Evolutionary conservation across 2,329 filamentous ascomycete species (phyloP).

Genomic region (Elsinoe ampelina): DNA sequence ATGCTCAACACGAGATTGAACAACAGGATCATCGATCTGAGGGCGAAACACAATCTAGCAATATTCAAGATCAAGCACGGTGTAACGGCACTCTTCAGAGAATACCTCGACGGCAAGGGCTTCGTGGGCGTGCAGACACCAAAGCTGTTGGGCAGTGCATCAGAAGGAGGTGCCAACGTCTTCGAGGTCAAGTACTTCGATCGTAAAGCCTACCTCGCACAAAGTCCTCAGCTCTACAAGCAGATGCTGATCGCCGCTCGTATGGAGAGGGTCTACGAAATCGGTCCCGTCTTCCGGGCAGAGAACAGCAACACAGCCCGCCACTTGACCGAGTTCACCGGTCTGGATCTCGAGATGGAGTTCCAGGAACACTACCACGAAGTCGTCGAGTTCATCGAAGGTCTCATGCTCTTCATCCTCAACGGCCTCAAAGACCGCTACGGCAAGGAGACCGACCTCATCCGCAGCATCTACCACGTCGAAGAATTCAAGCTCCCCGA

Average conservation of each 20-base stretch:
- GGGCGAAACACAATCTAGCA: conserved; percentile 82
- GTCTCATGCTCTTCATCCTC: conserved; percentile 70
- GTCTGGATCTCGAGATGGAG: conserved; percentile 84
- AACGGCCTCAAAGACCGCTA: conserved; percentile 59
- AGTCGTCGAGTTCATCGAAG: conserved; percentile 62
- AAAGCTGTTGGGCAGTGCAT: conserved; percentile 79
- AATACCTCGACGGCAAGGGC: conserved; percentile 65
- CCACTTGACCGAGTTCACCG: conserved; percentile 82
- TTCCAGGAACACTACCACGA: conserved; percentile 71
- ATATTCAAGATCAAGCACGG: conserved; percentile 64
- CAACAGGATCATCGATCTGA: conserved; percentile 87
- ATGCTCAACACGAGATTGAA: conserved; percentile 77
- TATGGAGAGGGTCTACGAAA: conserved; percentile 66
- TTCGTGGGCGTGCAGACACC: conserved; percentile 85
- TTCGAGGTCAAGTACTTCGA: conserved; percentile 88
- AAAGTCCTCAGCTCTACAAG: conserved; percentile 80
- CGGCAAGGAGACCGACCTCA: conserved; percentile 60
- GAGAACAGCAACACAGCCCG: conserved; percentile 77
- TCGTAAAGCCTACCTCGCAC: conserved; percentile 67
- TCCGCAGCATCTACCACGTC: conserved; percentile 66
- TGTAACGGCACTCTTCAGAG: conserved; percentile 61
- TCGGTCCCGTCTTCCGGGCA: conserved; percentile 75
- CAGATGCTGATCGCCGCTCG: conserved; percentile 76
- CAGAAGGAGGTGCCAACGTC: conserved; percentile 86
- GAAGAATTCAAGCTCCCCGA: conserved; percentile 68